phyloP scores from a whole-genome alignment of 1,284 basidiomycete genomes.

The Puccinia novopanici region DNA sequence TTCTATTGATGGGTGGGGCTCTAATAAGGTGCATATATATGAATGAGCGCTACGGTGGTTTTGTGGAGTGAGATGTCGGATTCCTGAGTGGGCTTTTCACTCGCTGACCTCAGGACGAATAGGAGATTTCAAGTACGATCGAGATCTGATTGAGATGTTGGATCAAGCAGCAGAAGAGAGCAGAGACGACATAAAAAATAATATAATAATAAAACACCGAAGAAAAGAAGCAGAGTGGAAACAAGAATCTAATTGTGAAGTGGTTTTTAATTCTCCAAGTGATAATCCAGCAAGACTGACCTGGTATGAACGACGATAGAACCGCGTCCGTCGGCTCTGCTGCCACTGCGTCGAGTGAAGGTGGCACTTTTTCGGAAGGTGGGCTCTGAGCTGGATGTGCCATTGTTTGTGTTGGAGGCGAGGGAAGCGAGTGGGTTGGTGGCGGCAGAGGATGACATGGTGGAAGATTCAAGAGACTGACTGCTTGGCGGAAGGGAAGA shows the following conservation, averaged over 20 bases:
- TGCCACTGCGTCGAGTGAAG: constrained; percentile 37
- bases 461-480: background rate
- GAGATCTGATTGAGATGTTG: background rate
- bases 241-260: too few species aligned
- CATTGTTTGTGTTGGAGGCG: background rate
- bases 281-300: background rate
- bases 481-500: background rate
- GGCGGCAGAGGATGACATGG: constrained; percentile 19
- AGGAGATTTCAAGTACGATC: background rate
- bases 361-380: constrained; percentile 26
- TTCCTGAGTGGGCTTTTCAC: too few species aligned
- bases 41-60: too few species aligned
- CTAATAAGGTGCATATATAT: too few species aligned
- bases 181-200: background rate
- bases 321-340: constrained; percentile 27
- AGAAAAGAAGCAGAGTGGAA: background rate
- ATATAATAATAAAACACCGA: background rate
- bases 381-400: constrained; percentile 14
- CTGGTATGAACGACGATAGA: constrained; percentile 45
- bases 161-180: background rate
- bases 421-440: background rate
- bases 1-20: too few species aligned
- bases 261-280: too few species aligned
- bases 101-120: background rate
- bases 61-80: too few species aligned